Percentiles rank a stretch among this genome's conserved stretches.
These are phyloP conservation scores for Ganoderma leucocontextum DNA, from an alignment of 1,284 basidiomycete species.

Conservation along the genomic window DNA sequence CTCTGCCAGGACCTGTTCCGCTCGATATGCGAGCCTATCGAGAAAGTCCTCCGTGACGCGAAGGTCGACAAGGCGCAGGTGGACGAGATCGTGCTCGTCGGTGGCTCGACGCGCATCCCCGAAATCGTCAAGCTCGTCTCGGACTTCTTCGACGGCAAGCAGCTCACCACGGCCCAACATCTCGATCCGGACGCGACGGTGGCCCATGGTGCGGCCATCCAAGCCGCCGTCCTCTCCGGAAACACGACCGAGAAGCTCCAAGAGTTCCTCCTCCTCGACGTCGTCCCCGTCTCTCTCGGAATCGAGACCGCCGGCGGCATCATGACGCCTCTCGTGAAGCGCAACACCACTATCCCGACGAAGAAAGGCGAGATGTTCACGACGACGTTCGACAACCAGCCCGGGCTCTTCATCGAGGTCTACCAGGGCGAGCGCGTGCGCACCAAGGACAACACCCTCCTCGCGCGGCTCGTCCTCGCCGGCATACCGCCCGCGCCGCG, in stretches of 20 bases:
- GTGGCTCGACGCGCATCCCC: conserved; percentile 98
- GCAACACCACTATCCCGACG: conserved; percentile 98
- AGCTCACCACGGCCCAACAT: conserved; percentile 82
- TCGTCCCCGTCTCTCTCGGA: conserved; percentile 94
- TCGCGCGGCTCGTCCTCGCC: conserved; percentile 98
- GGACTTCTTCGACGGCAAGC: conserved; percentile 98
- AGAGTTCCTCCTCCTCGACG: conserved; percentile 96
- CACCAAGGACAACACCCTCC: conserved; percentile 99
- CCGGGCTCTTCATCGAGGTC: conserved; percentile 98
- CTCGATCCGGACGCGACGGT: conserved; percentile 99
- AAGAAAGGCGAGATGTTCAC: conserved; percentile 99
- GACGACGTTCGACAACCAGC: conserved; percentile 99
- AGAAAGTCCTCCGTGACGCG: conserved; percentile 97
- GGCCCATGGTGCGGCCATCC: conserved; percentile 98
- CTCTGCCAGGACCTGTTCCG: conserved; percentile 98
- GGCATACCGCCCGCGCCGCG: conserved; percentile 98
- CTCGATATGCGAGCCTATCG: conserved; percentile 95
- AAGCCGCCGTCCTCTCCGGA: conserved; percentile 97
- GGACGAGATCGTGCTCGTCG: conserved; percentile 97
- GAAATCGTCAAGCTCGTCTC: conserved; percentile 97
- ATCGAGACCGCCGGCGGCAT: conserved; percentile 99
- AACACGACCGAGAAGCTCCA: conserved; percentile 99
- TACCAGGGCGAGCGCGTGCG: conserved; percentile 99
- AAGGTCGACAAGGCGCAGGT: conserved; percentile 98
- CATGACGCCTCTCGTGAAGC: conserved; percentile 97